Base-by-base conservation (phyloP, 169 alveolate species). In the Plasmodium malariae region DNA sequence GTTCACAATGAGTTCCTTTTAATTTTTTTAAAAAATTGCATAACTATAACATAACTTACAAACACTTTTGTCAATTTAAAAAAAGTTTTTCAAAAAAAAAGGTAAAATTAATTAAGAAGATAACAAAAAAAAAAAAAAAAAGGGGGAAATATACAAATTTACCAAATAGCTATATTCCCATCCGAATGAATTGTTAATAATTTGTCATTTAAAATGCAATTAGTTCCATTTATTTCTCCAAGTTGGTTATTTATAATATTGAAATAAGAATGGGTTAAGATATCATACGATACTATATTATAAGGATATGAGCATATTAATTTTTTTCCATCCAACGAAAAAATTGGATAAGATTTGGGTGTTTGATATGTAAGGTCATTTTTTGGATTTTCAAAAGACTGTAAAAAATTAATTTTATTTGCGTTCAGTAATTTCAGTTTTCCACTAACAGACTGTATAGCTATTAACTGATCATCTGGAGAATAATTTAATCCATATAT, bases 401-500 rank as follows among this genome's bases (percentile, higher is more conserved):
- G 67, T n/a, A 73, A 54, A 32, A 48, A 73, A 71, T 48, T 51
- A 2, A 17, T 71, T 48, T 71, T 71, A 26, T 71, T 71, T 71
- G 69, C n/a, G 43, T 71, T 48, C 49, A 71, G 9, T 54, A 69
- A 43, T 40, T 69, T 69, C 43, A 54, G 32, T 14, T 36, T 69
- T 4, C 80, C 80, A n/a, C 36, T 21, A 54, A 69, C 37, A 26
- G 62, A 34, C 60, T 69, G 63, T 37, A 69, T 36, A 21, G 80
- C 80, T 69, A 69, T 69, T 40, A 43, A 54, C 14, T 34, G 5
- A 69, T 69, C 63, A 40, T 69, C 40, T 17, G 80, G 80, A 37
- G 80, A 69, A 43, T n/a, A 69, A 17, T 34, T 69, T 6, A 69
- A 28, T 5, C 63, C 65, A 54, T 21, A 69, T 43, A 69, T 69